Percentiles rank a stretch among this genome's conserved stretches.
These are phyloP conservation scores for Gautieria morchelliformis DNA, from an alignment of 768 basidiomycete species.

Conservation along the genomic window DNA sequence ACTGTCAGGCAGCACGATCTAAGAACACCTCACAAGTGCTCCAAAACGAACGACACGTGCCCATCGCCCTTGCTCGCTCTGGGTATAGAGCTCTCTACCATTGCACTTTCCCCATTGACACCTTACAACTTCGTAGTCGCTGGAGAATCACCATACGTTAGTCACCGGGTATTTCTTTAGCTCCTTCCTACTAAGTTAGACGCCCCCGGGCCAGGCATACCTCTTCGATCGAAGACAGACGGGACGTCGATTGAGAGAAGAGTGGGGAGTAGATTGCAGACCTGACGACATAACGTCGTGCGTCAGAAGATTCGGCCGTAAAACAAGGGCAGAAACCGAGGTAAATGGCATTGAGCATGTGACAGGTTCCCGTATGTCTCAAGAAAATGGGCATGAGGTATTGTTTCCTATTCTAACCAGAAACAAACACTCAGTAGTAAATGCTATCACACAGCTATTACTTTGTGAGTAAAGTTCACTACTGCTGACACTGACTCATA, in stretches of 20 bases:
- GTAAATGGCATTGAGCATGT: constrained; percentile 46
- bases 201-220: constrained; percentile 54
- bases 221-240: constrained; percentile 76
- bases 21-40: constrained; percentile 59
- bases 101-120: constrained; percentile 67
- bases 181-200: constrained; percentile 11
- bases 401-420: constrained; percentile 7
- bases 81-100: constrained; percentile 51
- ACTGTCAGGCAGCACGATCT: constrained; percentile 84
- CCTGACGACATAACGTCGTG: constrained; percentile 57
- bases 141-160: constrained; percentile 67
- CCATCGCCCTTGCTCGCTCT: constrained; percentile 63
- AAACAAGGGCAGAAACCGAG: constrained; percentile 25
- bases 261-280: constrained; percentile 58
- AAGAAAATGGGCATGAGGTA: constrained; percentile 69
- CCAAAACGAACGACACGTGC: constrained; percentile 33
- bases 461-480: constrained; percentile 36
- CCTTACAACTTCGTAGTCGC: constrained; percentile 83
- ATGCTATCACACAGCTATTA: constrained; percentile 39
- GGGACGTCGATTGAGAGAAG: constrained; percentile 47
- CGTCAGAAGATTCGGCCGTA: constrained; percentile 68
- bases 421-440: background rate
- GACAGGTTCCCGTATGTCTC: constrained; percentile 66
- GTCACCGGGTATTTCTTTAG: constrained; percentile 20
- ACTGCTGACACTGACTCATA: background rate